Evolutionary conservation across 2,329 filamentous ascomycete genomes (phyloP), one percentile per base, ranked within the genome.

Genomic region (Akanthomyces lecanii): DNA sequence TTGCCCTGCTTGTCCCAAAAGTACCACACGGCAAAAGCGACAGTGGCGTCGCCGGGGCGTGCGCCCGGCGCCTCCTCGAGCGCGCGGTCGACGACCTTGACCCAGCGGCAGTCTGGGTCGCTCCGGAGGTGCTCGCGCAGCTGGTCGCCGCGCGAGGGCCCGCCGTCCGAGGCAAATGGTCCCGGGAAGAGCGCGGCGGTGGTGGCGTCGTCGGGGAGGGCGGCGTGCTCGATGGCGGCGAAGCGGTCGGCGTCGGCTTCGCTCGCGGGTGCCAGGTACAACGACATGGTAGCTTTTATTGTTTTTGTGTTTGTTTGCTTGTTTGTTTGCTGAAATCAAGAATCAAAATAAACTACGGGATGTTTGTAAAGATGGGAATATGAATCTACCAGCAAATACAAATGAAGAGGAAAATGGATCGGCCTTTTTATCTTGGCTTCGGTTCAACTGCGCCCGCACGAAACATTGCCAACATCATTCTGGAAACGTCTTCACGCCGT

Each of bases 61-160:
- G 21, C 1, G 33, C 52, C 28, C 12, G 8, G 12, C 5, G 8
- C 33, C 33, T 40, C 55, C 18, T 58, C 55, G n/a, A 48, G 21
- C 4, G n/a, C 42, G 28, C 44, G 42, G 45, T 59, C 55, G 42
- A 59, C 44, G n/a, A 59, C 44, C 28, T 59, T 59, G 28, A 59
- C 55, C 55, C 55, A 59, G 42, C 16, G 42, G 45, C 55, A 59
- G 30, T 72, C 69, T 4, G 55, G 42, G 45, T 59, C 55, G 42
- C 10, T 38, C 28, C 18, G 44, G 21, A 59, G 45, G 23, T 50
- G 45, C 55, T 59, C 40, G 4, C 44, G 42, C 44, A 59, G 45
- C 30, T 48, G 44, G 28, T 59, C 55, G n/a, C 28, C 55, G 42
- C 55, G 55, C 11, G 44, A 59, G 7, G 21, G 3, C 3, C 42